A percentile compares a stretch with the other conserved stretches of the same genome.
phyloP scores from a whole-genome alignment of 495 filamentous ascomycete genomes.

The Lasiosphaeris hirsuta region DNA sequence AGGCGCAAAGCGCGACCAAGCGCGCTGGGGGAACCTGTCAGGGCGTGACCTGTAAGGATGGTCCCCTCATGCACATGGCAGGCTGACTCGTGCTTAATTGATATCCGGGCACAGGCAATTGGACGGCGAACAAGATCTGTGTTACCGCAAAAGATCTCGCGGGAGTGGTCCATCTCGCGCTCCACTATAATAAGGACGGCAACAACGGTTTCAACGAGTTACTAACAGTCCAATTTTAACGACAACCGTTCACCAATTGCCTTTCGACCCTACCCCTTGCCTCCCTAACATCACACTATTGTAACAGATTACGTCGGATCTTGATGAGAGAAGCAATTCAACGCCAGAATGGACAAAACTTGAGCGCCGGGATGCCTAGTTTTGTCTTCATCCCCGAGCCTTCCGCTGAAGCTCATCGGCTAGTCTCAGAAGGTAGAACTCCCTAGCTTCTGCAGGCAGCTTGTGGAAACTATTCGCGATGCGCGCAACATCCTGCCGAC shows the following conservation, averaged over 20 bases:
- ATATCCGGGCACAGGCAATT: slow-evolving; percentile 13
- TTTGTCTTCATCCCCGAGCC: slow-evolving; percentile 17
- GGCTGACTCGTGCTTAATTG: slow-evolving; percentile 23
- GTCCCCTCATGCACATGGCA: slow-evolving; percentile 29
- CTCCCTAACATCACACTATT: background rate
- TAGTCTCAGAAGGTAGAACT: slow-evolving; percentile 74
- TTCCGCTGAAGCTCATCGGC: slow-evolving; percentile 59
- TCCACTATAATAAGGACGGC: too few species aligned
- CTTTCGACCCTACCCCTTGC: background rate
- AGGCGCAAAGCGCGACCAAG: background rate
- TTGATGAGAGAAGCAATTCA: too few species aligned
- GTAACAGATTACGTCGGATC: too few species aligned
- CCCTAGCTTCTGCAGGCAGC: slow-evolving; percentile 60
- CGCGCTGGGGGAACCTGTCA: background rate
- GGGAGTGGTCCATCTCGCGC: background rate
- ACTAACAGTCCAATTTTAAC: background rate
- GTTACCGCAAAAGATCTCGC: slow-evolving; percentile 7
- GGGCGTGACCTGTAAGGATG: slow-evolving; percentile 25
- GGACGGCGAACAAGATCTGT: slow-evolving; percentile 9
- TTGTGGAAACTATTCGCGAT: slow-evolving; percentile 65
- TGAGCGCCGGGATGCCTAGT: background rate
- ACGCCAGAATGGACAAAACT: background rate
- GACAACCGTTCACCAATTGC: too few species aligned
- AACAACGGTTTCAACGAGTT: too few species aligned
- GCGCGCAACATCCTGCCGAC: slow-evolving; percentile 64